Base-by-base conservation (phyloP, 2,329 filamentous ascomycete genomes). In the Eutypa lata region DNA sequence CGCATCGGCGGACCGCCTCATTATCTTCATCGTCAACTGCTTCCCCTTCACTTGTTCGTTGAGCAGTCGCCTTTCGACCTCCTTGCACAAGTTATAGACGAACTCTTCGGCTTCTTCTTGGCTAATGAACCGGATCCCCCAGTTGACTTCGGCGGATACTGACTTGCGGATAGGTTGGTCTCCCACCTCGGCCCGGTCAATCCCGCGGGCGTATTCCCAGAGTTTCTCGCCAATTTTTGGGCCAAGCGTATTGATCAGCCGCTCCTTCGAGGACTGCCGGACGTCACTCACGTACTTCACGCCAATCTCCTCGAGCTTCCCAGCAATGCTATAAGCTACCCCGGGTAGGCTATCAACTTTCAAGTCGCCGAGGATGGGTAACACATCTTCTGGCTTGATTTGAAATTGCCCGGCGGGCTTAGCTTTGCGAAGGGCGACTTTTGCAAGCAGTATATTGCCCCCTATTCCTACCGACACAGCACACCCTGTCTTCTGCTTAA, bases 71-170 rank as follows among this genome's bases (percentile, higher is more conserved):
- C 86, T 87, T 61, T 92, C 86, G 7, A 99, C 74, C 69, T 99
- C 94, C 52, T 87, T 87, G 65, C 90, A 94, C 0, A 99, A 75
- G 59, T 90, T 94, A 56, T 84, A 76, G 28, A 97, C 81, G 68
- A 99, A 99, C 58, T 95, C 90, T 54, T 97, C 93, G 0, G 91
- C 92, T 70, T 99, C 93, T n/a, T 83, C 80, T 65, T 97, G 91
- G 55, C 82, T 95, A 60, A 94, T 84, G 67, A 99, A 99, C 6
- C 94, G 86, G 52, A 99, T 96, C 2, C 95, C 94, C 94, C 94
- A 99, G 63, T 94, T 99, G 57, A 99, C 91, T 68, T 99, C 94
- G 1, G 93, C 93, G 2, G 94, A 97, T 0, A 99, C 91, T 0
- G 93, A 97, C 67, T 97, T 99, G 50, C 94, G 86, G 16, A 90